Conservation (phyloP, 768 basidiomycete genomes). For the Tylopilus felleus region DNA sequence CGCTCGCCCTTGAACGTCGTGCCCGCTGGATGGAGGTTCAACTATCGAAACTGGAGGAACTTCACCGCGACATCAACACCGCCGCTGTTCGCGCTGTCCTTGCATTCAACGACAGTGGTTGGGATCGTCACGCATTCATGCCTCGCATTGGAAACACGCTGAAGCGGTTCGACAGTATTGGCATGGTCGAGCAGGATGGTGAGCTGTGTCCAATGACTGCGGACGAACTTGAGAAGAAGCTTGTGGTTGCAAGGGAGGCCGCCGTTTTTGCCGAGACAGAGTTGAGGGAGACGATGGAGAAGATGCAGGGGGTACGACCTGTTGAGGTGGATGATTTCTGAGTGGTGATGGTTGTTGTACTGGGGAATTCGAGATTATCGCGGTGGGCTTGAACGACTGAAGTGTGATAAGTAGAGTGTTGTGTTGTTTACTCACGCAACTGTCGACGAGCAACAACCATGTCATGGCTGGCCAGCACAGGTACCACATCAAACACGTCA, state of each 20-base stretch:
- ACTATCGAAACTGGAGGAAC: constrained; percentile 81
- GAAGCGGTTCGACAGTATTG: constrained; percentile 64
- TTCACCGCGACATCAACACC: constrained; percentile 87
- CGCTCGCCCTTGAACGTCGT: constrained; percentile 80
- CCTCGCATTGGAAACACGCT: constrained; percentile 70
- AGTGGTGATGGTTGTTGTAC: constrained; percentile 1
- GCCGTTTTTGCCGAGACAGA: constrained; percentile 71
- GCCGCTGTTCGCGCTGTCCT: constrained; percentile 81
- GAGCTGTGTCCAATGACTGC: constrained; percentile 51
- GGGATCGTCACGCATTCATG: constrained; percentile 68
- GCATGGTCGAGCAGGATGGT: constrained; percentile 46
- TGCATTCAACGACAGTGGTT: constrained; percentile 81
- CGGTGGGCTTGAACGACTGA: too few species aligned
- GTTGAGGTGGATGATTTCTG: constrained; percentile 36
- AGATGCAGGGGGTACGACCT: constrained; percentile 55
- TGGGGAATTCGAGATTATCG: not conserved
- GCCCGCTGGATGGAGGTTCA: constrained; percentile 94
- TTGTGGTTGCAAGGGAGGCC: constrained; percentile 66
- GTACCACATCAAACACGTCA: constrained; percentile 11
- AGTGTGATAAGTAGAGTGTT: too few species aligned
- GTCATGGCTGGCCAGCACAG: constrained; percentile 20
- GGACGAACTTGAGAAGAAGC: constrained; percentile 73
- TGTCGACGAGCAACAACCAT: constrained; percentile 12
- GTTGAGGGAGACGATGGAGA: constrained; percentile 71
- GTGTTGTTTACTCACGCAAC: not conserved